These are phyloP conservation scores for Neurospora pannonica DNA, from an alignment of 495 filamentous ascomycete species.

Conservation along the genomic window DNA sequence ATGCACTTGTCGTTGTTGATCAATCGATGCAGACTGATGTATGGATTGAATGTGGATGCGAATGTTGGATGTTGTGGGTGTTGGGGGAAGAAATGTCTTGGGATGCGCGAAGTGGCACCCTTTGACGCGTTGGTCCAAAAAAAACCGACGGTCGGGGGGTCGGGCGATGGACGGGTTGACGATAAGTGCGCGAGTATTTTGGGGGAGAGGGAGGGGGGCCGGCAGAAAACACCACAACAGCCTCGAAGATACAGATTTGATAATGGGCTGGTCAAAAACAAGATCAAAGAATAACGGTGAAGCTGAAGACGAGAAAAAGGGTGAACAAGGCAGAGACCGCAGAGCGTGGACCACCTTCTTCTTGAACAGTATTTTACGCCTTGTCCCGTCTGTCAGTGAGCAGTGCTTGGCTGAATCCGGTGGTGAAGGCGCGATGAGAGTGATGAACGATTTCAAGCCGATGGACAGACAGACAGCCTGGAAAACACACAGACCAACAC, in stretches of 20 bases:
- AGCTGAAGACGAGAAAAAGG: not conserved
- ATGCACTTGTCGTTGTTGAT: not conserved
- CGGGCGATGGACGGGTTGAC: not conserved
- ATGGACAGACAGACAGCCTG: not conserved
- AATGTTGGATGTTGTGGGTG: not conserved
- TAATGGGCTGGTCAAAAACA: not conserved
- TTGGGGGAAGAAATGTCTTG: not conserved
- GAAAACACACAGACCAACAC: not conserved
- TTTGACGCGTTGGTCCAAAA: not conserved
- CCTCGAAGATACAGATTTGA: not conserved
- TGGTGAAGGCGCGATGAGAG: not conserved
- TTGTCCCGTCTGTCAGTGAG: not conserved
- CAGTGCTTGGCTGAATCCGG: not conserved
- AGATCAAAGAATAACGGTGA: not conserved
- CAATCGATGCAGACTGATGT: not conserved
- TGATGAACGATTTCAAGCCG: not conserved
- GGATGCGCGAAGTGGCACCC: not conserved
- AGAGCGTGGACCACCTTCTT: not conserved
- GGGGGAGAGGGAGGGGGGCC: not conserved
- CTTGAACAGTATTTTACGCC: not conserved
- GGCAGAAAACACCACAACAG: not conserved
- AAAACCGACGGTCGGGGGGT: not conserved
- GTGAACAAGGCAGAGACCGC: not conserved
- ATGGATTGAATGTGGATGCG: not conserved
- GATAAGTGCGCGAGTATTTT: not conserved